Evolutionary conservation across 768 basidiomycete species (phyloP), one percentile per base, ranked within the genome.

Genomic region (Arthromyces matolae): DNA sequence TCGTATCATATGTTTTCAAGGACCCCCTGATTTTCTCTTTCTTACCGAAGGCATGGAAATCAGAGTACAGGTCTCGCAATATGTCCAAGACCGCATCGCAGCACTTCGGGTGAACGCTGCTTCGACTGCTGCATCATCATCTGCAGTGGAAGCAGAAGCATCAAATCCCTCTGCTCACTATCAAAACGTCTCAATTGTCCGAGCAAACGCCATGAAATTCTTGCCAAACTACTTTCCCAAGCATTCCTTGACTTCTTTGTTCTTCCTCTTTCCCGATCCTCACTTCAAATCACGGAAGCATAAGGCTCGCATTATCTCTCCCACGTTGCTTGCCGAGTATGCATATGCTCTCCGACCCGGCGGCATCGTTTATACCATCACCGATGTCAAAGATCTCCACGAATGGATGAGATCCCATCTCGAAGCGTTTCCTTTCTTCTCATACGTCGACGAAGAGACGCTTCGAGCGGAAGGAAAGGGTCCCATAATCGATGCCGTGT

Each of bases 151-250:
- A n/a, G n/a, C n/a, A n/a, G n/a, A n/a, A 34, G 27, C 25, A 58
- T 58, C 36, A 39, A 20, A 8, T n/a, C n/a, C n/a, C n/a, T n/a
- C 71, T 1, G 68, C 76, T 2, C 76, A 80, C 34, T 93, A 83
- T 65, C 82, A 90, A 57, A 98, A 98, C 64, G 81, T 96, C 45
- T 93, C 92, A 28, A 81, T 97, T 53, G 87, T 96, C 53, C 85
- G 96, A 41, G 94, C 90, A 12, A 99, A 99, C 64, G 88, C 93
- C 38, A 97, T 97, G 94, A 98, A 98, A 70, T 97, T 98, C 66
- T 76, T 97, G 46, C 89, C 94, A 5, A 98, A 98, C 68, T 97
- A 93, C 67, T 96, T 99, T 66, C 63, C 77, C 19, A 93, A 94
- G 63, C 84, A 84, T 48, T 95, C 95, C 53, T 75, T 99, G 29